These are phyloP conservation scores for Camellia japonica DNA, from an alignment of 148 eudicot genomes.

Conservation along the genomic window DNA sequence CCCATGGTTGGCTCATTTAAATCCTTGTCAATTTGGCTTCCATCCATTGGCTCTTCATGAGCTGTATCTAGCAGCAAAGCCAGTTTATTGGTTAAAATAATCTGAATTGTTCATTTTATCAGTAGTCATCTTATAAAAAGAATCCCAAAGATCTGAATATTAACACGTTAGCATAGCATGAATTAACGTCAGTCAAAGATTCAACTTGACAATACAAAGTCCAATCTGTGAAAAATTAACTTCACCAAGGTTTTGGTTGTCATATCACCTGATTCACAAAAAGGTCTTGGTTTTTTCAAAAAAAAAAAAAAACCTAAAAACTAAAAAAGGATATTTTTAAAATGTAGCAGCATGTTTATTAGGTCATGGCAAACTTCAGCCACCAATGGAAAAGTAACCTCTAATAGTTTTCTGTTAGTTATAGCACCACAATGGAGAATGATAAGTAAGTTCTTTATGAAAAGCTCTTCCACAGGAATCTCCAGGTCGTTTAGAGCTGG, in stretches of 20 bases:
- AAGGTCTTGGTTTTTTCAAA: neutral
- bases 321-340: neutral
- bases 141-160: neutral
- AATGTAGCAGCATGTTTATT: neutral
- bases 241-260: conserved; percentile 1
- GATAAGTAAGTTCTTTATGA: conserved; percentile 1
- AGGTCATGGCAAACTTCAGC: neutral
- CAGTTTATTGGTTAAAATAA: conserved; percentile 9
- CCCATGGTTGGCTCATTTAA: conserved; percentile 85
- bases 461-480: conserved; percentile 3
- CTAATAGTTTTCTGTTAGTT: neutral
- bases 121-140: neutral
- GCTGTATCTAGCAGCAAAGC: conserved; percentile 27
- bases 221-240: neutral
- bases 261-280: neutral
- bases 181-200: neutral
- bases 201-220: neutral
- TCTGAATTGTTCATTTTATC: neutral
- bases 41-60: conserved; percentile 42
- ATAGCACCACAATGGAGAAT: neutral
- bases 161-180: neutral
- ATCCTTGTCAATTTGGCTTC: conserved; percentile 46
- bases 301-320: too few relatives aligned
- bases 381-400: neutral
- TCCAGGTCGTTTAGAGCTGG: neutral